Percentiles rank a stretch among this genome's conserved stretches.
Evolutionary conservation across 495 filamentous ascomycete genomes (phyloP).

Genomic region (Tetracladium setigerum): DNA sequence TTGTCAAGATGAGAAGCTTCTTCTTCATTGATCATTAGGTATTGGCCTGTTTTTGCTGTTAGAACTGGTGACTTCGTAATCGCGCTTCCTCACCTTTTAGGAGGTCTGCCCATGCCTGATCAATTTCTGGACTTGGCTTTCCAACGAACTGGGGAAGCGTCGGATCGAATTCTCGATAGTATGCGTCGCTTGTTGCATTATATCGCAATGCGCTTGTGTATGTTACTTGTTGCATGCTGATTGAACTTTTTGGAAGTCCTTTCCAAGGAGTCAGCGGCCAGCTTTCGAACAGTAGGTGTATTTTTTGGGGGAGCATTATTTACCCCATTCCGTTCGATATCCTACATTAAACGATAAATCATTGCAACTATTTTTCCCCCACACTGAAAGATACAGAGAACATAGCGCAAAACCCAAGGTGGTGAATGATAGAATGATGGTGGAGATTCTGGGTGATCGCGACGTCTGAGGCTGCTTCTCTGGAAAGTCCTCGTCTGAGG

Average conservation of each 20-base stretch:
- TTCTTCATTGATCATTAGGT: slow-evolving; percentile 10
- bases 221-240: neutral
- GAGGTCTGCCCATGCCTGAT: slow-evolving; percentile 15
- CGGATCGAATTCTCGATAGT: slow-evolving; percentile 10
- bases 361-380: neutral
- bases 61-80: too few relatives aligned
- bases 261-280: neutral
- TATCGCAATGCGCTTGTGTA: slow-evolving; percentile 12
- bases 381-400: neutral
- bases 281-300: neutral
- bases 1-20: slow-evolving; percentile 14
- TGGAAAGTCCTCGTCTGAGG: neutral
- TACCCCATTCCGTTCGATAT: slow-evolving; percentile 7
- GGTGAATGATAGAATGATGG: neutral
- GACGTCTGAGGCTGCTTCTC: neutral
- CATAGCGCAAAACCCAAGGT: neutral
- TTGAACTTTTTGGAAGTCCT: slow-evolving; percentile 2
- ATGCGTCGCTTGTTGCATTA: slow-evolving; percentile 3
- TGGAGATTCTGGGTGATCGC: neutral
- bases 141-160: slow-evolving; percentile 10
- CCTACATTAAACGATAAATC: neutral
- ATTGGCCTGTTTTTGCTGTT: slow-evolving; percentile 7
- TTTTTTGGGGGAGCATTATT: neutral
- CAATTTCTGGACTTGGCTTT: slow-evolving; percentile 9
- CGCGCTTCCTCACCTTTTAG: neutral